phyloP scores from a whole-genome alignment of 495 filamentous ascomycete genomes.

The Haplographium delicatum region DNA sequence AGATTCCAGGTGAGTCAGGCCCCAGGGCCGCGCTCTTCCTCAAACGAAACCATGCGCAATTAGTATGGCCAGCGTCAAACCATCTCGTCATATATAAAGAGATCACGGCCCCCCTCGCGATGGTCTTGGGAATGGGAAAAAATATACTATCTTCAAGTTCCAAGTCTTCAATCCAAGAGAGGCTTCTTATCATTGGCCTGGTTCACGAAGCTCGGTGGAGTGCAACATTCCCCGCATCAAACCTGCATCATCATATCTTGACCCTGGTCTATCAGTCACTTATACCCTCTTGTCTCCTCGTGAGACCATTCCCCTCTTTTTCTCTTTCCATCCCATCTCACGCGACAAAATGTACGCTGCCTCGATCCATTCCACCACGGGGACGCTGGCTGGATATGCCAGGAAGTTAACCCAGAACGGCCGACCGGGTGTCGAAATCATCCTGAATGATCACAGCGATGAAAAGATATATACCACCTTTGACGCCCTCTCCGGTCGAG shows the following conservation, averaged over 20 bases:
- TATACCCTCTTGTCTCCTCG: neutral
- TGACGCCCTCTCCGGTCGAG: constrained; percentile 45
- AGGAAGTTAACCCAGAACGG: constrained; percentile 13
- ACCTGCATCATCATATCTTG: neutral
- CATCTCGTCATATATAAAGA: constrained; percentile 5
- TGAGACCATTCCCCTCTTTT: neutral
- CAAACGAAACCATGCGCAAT: neutral
- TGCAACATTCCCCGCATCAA: constrained; percentile 11
- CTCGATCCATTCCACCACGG: constrained; percentile 16
- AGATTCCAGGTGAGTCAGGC: neutral
- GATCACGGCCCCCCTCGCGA: neutral
- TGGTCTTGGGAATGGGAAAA: neutral
- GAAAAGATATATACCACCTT: constrained; percentile 44
- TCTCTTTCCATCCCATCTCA: neutral
- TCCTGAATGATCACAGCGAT: constrained; percentile 30
- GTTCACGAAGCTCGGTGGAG: neutral
- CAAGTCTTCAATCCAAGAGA: no score
- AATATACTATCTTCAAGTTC: neutral
- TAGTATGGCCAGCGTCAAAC: neutral
- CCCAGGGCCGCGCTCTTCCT: neutral
- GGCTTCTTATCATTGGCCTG: neutral
- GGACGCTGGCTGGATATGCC: constrained; percentile 15
- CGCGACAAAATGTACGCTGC: constrained; percentile 8
- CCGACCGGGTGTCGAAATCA: constrained; percentile 28
- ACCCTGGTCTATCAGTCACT: neutral